A percentile compares a stretch with the other conserved stretches of the same genome.
Evolutionary conservation across 768 basidiomycete species (phyloP).

Genomic region (Lactifluus rugatus): DNA sequence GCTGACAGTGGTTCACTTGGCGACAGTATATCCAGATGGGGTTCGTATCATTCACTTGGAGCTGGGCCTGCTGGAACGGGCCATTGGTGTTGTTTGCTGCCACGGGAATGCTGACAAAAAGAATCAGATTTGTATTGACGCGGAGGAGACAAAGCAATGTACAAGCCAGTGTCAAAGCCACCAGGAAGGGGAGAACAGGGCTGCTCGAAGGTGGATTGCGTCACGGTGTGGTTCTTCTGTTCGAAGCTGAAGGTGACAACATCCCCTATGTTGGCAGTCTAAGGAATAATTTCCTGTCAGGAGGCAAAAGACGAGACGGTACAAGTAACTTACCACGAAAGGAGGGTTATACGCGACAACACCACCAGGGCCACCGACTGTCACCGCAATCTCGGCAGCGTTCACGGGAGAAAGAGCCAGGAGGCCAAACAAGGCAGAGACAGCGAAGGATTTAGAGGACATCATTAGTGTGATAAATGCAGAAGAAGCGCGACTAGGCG

Average conservation of each 20-base stretch:
- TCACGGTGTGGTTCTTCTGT: constrained; percentile 49
- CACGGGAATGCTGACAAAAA: constrained; percentile 37
- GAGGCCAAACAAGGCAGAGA: constrained; percentile 21
- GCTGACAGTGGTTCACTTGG: constrained; percentile 45
- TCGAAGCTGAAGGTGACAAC: constrained; percentile 40
- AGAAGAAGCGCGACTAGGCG: not conserved
- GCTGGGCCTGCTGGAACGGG: constrained; percentile 38
- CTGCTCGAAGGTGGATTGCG: constrained; percentile 41
- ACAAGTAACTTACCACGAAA: constrained; percentile 23
- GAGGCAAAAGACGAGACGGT: too few relatives aligned
- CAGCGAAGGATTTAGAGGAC: constrained; percentile 21
- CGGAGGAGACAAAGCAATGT: constrained; percentile 20
- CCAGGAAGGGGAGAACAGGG: constrained; percentile 35
- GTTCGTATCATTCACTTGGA: constrained; percentile 32
- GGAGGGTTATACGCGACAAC: constrained; percentile 34
- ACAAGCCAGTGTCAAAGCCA: constrained; percentile 57
- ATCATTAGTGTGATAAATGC: constrained; percentile 1
- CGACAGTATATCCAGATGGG: constrained; percentile 54
- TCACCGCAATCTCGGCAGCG: constrained; percentile 34
- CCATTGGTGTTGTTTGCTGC: constrained; percentile 31
- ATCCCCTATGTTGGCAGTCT: constrained; percentile 42
- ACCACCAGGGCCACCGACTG: constrained; percentile 37
- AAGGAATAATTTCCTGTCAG: not conserved
- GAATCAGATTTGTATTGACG: constrained; percentile 20
- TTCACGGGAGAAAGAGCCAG: constrained; percentile 29